Base-by-base conservation (phyloP, 2,329 filamentous ascomycete species). In the Sporothrix inflata region DNA sequence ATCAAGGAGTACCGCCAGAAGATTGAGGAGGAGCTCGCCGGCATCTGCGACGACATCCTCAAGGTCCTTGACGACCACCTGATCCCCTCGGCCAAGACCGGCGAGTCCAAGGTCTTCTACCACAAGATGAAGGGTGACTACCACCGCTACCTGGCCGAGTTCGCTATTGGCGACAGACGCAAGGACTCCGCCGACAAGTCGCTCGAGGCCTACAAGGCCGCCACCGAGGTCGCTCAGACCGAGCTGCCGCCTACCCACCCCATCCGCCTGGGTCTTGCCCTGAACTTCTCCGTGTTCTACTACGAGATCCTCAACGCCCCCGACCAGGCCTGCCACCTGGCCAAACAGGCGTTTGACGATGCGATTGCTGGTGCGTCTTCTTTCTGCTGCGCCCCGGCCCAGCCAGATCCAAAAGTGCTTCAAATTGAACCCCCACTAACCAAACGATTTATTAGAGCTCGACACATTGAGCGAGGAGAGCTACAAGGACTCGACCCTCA, bases 81-180 rank as follows among this genome's bases (percentile, higher is more conserved):
- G 80, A 98, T 98, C 80, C 93, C 94, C 79, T 96, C 93, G 79
- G 95, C 95, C 78, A 92, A 96, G 88, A 94, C 90, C 80, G 95
- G 94, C 85, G 95, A 98, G 88, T 97, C 94, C 80, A 98, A 98
- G 91, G 95, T 98, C 79, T 98, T 98, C 87, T 98, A 98, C 88
- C 94, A 98, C 92, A 98, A 98, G 92, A 98, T 98, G 94, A 98
- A 97, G 93, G 95, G 95, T 84, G 95, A 98, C 86, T 98, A 98
- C 89, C 94, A 98, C 91, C 94, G 94, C 83, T 98, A 98, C 87
- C 93, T 98, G 75, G 95, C 95, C 82, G 95, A 98, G 88, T 98
- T 98, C 83, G 95, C 94, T 80, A 87, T 92, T 82, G 93, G 94
- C 80, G 94, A 98, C 83, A 94, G 93, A 87, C 94, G 95, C 87